Evolutionary conservation across 2,329 filamentous ascomycete genomes (phyloP), one percentile per base, ranked within the genome.

Genomic region (Alternaria sp.): DNA sequence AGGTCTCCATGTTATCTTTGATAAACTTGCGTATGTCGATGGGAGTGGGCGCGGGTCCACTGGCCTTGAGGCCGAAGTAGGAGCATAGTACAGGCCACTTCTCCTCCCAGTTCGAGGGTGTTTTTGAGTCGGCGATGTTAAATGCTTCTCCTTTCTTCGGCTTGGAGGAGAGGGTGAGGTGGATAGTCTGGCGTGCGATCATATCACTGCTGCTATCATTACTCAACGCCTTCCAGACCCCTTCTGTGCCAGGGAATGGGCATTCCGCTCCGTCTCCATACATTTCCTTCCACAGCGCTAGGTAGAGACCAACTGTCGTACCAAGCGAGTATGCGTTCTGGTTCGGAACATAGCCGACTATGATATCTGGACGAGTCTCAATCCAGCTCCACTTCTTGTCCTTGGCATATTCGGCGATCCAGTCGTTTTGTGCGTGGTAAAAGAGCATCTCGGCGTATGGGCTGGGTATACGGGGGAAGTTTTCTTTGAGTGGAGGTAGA

Each of bases 61-160:
- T 76, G 2, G 81, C 81, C 51, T 78, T 79, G 36, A 84, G 73
- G 0, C 78, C 78, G 66, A 83, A 83, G 55, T 81, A 81, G 2
- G 75, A 71, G 66, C 80, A 82, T 26, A 84, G 72, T 4, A 80
- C 67, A 1, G 81, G 81, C 82, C 81, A 84, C 62, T 82, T 82
- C 8, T 66, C 53, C 8, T 73, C 74, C 81, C 82, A 84, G 61
- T 73, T 65, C 0, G 75, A 75, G 0, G 71, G 63, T 6, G 70
- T 68, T 44, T 72, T 77, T 49, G 79, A 77, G 28, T 82, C 75
- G 38, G 79, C 81, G 2, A 78, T 76, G 61, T 83, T 84, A 69
- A 78, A 84, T 59, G 71, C 53, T 61, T 75, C 58, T 66, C 74
- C 57, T 59, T 78, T 64, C 73, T 77, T 53, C 72, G 64, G 70